Percentiles rank a stretch among this genome's conserved stretches.
Evolutionary conservation across 1,284 basidiomycete genomes (phyloP).

Genomic region (Irpex sp.): DNA sequence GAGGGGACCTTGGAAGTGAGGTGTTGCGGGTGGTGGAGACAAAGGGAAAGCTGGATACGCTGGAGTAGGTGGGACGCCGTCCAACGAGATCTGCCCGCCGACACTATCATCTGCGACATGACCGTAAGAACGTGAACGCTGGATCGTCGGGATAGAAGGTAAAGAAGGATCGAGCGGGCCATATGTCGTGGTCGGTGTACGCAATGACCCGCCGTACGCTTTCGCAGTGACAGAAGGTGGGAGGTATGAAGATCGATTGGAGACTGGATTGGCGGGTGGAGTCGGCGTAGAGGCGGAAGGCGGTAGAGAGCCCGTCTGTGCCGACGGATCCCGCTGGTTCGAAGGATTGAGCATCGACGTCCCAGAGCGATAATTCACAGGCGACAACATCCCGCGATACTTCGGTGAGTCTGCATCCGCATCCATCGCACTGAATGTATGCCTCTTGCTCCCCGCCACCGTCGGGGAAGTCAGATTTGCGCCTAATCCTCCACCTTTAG

Average conservation of each 20-base stretch:
- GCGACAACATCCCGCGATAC: constrained; percentile 23
- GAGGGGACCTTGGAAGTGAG: constrained; percentile 53
- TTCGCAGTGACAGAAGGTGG: constrained; percentile 38
- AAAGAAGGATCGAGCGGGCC: constrained; percentile 33
- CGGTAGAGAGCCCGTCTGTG: constrained; percentile 19
- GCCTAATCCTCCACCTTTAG: not conserved
- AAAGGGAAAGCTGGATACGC: constrained; percentile 66
- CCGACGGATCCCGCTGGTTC: constrained; percentile 23
- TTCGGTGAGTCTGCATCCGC: constrained; percentile 10
- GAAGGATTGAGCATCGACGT: constrained; percentile 31
- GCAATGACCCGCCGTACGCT: constrained; percentile 33
- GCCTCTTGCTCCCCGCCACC: constrained; percentile 56
- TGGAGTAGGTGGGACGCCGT: constrained; percentile 50
- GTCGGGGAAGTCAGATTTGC: constrained; percentile 21
- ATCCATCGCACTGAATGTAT: constrained; percentile 41
- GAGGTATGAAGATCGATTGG: constrained; percentile 26
- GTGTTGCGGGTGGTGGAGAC: constrained; percentile 43
- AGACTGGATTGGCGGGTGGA: constrained; percentile 3
- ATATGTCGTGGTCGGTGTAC: constrained; percentile 41
- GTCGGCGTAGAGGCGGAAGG: constrained; percentile 13
- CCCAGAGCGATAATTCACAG: constrained; percentile 35
- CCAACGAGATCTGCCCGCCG: constrained; percentile 18
- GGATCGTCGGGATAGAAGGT: constrained; percentile 20
- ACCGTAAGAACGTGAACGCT: constrained; percentile 9
- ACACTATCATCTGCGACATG: constrained; percentile 20